Percentiles rank a stretch among this genome's conserved stretches.
Evolutionary conservation across 1,139 yeast genomes (phyloP).

Genomic region (Debaryomyces psychrophilus): DNA sequence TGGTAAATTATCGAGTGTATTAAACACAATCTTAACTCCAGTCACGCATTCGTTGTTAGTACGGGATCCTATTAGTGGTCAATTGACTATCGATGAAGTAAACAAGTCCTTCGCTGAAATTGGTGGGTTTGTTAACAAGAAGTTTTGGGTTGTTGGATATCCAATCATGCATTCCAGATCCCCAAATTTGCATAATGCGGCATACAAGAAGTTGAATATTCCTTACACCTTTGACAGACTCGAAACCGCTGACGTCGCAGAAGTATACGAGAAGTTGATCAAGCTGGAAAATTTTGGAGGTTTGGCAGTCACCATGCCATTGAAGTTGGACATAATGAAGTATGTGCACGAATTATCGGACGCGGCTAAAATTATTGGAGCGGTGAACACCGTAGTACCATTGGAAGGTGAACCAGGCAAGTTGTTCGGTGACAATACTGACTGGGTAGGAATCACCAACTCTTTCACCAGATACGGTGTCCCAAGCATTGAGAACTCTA

Average conservation of each 20-base stretch:
- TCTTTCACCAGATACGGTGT: slow-evolving; percentile 68
- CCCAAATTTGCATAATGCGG: slow-evolving; percentile 81
- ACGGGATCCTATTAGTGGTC: slow-evolving; percentile 76
- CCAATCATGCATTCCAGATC: slow-evolving; percentile 89
- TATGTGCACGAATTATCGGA: slow-evolving; percentile 65
- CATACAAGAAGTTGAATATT: slow-evolving; percentile 69
- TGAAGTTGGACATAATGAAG: slow-evolving; percentile 77
- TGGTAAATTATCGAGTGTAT: slow-evolving; percentile 80
- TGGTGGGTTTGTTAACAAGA: slow-evolving; percentile 61
- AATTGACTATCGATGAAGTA: slow-evolving; percentile 62
- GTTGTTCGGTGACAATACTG: slow-evolving; percentile 88
- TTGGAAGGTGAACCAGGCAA: slow-evolving; percentile 47
- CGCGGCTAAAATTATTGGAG: slow-evolving; percentile 81
- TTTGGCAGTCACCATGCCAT: slow-evolving; percentile 87
- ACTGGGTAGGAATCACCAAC: slow-evolving; percentile 86
- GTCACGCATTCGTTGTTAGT: slow-evolving; percentile 73
- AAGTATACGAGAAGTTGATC: slow-evolving; percentile 51
- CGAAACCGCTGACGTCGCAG: slow-evolving; percentile 67
- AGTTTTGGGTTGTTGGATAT: slow-evolving; percentile 77
- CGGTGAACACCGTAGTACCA: slow-evolving; percentile 85
- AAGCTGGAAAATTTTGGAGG: slow-evolving; percentile 72
- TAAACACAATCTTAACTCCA: slow-evolving; percentile 79
- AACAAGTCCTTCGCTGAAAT: slow-evolving; percentile 60
- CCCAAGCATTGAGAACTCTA: slow-evolving; percentile 39
- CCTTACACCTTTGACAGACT: slow-evolving; percentile 73